Percentiles rank a stretch among this genome's conserved stretches.
phyloP scores from a whole-genome alignment of 2,329 filamentous ascomycete genomes.

The Fusarium armeniacum region DNA sequence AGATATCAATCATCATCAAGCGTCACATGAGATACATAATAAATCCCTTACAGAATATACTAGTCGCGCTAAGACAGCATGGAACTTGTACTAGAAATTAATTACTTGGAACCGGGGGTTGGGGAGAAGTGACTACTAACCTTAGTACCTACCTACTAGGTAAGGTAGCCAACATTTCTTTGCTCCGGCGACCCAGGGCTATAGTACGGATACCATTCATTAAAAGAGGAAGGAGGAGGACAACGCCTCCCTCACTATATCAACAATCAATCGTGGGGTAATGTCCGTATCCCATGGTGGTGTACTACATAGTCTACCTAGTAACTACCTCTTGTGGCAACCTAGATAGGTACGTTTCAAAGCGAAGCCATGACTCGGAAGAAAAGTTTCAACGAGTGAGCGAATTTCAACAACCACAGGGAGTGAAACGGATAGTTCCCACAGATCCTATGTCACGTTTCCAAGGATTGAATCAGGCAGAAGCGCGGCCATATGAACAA shows the following conservation, averaged over 20 bases:
- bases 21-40: constrained; percentile 11
- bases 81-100: constrained; percentile 18
- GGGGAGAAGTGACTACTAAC: constrained; percentile 5
- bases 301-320: background rate
- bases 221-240: constrained; percentile 20
- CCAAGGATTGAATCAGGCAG: background rate
- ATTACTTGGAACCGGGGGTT: constrained; percentile 12
- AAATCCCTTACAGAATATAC: constrained; percentile 12
- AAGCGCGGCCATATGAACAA: background rate
- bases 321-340: background rate
- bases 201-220: constrained; percentile 6
- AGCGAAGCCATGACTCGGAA: constrained; percentile 31
- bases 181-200: constrained; percentile 23
- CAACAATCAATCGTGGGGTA: constrained; percentile 4
- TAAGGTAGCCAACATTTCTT: constrained; percentile 18
- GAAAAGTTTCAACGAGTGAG: constrained; percentile 17
- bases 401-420: constrained; percentile 1
- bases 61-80: constrained; percentile 27
- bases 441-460: constrained; percentile 10
- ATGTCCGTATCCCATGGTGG: background rate
- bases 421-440: constrained; percentile 1
- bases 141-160: no score
- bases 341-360: constrained; percentile 3
- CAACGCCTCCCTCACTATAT: constrained; percentile 8
- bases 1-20: background rate